Evolutionary conservation across 495 filamentous ascomycete genomes (phyloP).

Genomic region (Penicillium soppii): DNA sequence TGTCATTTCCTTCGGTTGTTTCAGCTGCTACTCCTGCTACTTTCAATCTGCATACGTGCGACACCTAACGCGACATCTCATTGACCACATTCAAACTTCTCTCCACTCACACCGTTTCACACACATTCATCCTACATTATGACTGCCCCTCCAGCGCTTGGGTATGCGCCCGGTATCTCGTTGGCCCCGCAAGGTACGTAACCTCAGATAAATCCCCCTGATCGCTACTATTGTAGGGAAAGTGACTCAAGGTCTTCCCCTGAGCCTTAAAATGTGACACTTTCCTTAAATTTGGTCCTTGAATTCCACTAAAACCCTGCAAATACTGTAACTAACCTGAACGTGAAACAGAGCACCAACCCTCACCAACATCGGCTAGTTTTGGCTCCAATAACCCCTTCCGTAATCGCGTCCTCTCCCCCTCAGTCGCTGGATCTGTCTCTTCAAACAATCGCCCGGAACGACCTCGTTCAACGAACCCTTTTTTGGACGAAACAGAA

Average conservation of each 20-base stretch:
- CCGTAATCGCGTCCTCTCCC: constrained; percentile 82
- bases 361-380: constrained; percentile 55
- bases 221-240: not conserved
- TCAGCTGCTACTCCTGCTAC: constrained; percentile 7
- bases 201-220: constrained; percentile 12
- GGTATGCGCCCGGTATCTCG: constrained; percentile 40
- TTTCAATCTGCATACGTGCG: constrained; percentile 17
- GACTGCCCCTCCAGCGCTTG: constrained; percentile 40
- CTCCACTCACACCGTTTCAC: constrained; percentile 25
- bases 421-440: constrained; percentile 48
- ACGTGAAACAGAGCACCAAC: constrained; percentile 21
- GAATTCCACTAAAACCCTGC: too few species aligned
- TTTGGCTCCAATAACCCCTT: constrained; percentile 98
- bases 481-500: constrained; percentile 79
- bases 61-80: constrained; percentile 12
- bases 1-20: constrained; percentile 1
- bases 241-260: not conserved
- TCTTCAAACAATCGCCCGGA: constrained; percentile 47
- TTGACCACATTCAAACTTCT: constrained; percentile 14
- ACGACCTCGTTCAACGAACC: constrained; percentile 82
- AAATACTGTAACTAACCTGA: too few species aligned
- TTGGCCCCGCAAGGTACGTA: constrained; percentile 42
- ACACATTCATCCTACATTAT: constrained; percentile 21
- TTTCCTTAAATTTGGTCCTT: too few species aligned
- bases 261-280: constrained; percentile 3